phyloP scores from a whole-genome alignment of 1,139 yeast genomes.

The Nakaseomyces bracarensis region DNA sequence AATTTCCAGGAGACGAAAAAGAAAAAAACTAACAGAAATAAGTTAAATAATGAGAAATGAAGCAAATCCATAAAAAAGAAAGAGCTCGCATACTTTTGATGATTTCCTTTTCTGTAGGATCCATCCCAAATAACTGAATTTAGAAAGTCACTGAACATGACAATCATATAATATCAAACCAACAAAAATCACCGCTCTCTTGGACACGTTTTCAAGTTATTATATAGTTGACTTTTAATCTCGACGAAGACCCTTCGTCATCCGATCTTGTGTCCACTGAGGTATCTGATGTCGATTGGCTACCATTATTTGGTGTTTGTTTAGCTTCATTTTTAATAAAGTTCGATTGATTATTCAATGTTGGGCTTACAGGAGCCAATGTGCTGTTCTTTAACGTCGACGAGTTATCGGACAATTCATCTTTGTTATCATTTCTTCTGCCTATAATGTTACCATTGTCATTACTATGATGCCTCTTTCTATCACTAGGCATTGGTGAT shows the following conservation, averaged over 20 bases:
- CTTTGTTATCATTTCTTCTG: not conserved
- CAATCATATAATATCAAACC: too few species aligned
- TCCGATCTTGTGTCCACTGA: not conserved
- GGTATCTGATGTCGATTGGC: not conserved
- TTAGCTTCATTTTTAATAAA: not conserved
- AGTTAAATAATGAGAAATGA: too few species aligned
- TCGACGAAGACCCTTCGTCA: conserved; percentile 2
- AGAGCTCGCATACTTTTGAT: too few species aligned
- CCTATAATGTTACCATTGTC: not conserved
- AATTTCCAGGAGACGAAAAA: too few species aligned
- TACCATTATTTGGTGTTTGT: not conserved
- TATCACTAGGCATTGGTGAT: conserved; percentile 1
- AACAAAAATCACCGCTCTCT: too few species aligned
- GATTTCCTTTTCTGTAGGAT: too few species aligned
- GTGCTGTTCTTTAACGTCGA: not conserved
- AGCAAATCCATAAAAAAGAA: too few species aligned
- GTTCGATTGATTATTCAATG: not conserved
- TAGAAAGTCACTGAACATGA: too few species aligned
- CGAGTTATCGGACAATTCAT: not conserved
- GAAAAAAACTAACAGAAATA: too few species aligned
- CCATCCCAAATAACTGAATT: too few species aligned
- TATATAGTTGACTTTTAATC: conserved; percentile 3
- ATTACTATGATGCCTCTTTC: not conserved
- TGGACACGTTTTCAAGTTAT: not conserved
- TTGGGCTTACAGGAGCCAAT: not conserved